Evolutionary conservation across 495 filamentous ascomycete genomes (phyloP), one percentile per base, ranked within the genome.

Genomic region (Aspergillus conjunctus): DNA sequence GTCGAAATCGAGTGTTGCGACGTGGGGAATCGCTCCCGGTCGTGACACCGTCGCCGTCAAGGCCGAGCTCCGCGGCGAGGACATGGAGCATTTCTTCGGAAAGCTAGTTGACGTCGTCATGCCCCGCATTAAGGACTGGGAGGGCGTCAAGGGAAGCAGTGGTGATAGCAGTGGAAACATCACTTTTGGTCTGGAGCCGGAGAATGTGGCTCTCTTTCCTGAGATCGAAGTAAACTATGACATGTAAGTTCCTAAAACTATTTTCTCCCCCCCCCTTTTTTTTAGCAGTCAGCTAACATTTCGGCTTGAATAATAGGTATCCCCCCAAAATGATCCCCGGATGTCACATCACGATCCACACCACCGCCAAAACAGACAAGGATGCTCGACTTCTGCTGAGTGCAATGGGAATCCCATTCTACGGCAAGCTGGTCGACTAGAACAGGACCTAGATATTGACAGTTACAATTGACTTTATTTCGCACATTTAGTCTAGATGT

Each of bases 101-200:
- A 92, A 93, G 77, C 73, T 88, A 64, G 79, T 97, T 41, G 88
- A 96, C 73, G 78, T 97, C 5, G 95, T 98, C 8, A 79, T 97
- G 70, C 94, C 94, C 52, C 87, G 86, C 66, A 93, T 98, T 66
- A 98, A 97, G 81, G 94, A 98, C 58, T 98, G 91, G 86, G 81
- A 82, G 57, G 94, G 94, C 58, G 80, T 97, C 37, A 79, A 83
- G 71, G 93, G 90, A 62, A 82, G 68, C 67, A 79, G 78, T 58
- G 94, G 94, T 62, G 94, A 98, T 73, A 86, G 86, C 66, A 88
- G 85, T 58, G 94, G 94, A 55, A 96, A 98, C 73, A 85, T 98
- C 55, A 81, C 79, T 26, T 96, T 88, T 72, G 93, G 93, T 59
- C 77, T 98, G 61, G 76, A 73, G 7, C 78, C 86, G 34, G 88